phyloP scores from a whole-genome alignment of 2,329 filamentous ascomycete species.

The Calonectria pteridis region DNA sequence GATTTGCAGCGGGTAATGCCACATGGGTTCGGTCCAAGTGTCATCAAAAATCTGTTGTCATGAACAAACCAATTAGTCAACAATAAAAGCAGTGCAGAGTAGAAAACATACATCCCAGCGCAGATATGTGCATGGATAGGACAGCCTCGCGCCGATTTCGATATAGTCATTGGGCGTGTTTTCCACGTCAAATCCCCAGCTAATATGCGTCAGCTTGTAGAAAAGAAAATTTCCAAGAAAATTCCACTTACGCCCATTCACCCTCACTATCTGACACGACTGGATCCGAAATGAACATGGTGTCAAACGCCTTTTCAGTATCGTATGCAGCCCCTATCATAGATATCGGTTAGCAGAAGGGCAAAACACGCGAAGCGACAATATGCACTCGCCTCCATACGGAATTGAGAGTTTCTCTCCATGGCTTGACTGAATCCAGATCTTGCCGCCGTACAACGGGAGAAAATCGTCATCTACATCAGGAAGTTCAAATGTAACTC shows the following conservation, averaged over 20 bases:
- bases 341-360: not conserved
- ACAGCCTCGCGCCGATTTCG: slow-evolving; percentile 45
- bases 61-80: not conserved
- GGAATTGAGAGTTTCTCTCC: slow-evolving; percentile 57
- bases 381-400: slow-evolving; percentile 50
- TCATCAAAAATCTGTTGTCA: slow-evolving; percentile 52
- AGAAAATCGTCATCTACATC: slow-evolving; percentile 50
- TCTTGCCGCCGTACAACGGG: slow-evolving; percentile 59
- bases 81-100: not conserved
- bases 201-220: slow-evolving; percentile 25
- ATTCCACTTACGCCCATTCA: slow-evolving; percentile 41
- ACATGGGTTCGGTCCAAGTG: slow-evolving; percentile 54
- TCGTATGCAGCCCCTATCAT: slow-evolving; percentile 51
- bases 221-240: not conserved
- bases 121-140: slow-evolving; percentile 50
- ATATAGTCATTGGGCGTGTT: slow-evolving; percentile 46
- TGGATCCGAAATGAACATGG: slow-evolving; percentile 50
- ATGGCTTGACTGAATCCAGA: slow-evolving; percentile 55
- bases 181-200: slow-evolving; percentile 50
- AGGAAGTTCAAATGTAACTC: slow-evolving; percentile 47
- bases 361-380: not conserved
- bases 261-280: slow-evolving; percentile 39
- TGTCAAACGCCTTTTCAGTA: slow-evolving; percentile 54
- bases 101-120: slow-evolving; percentile 51
- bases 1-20: slow-evolving; percentile 56